phyloP scores from a whole-genome alignment of 2,329 filamentous ascomycete species.

The Elsinoe batatas region DNA sequence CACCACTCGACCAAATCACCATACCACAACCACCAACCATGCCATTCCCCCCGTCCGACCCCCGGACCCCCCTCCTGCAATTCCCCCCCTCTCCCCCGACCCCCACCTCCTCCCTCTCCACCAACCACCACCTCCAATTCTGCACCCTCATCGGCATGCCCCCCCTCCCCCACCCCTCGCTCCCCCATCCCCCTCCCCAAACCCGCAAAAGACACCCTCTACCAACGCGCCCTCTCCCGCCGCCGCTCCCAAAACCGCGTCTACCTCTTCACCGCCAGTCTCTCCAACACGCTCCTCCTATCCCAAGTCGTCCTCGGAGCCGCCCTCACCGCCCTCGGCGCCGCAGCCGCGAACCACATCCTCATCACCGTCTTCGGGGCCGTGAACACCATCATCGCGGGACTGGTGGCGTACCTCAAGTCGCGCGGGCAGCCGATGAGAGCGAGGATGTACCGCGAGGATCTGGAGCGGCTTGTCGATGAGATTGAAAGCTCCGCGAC shows the following conservation, averaged over 20 bases:
- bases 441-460: conserved; percentile 33
- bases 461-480: conserved; percentile 32
- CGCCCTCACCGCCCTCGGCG: conserved; percentile 31
- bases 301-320: conserved; percentile 33
- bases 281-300: conserved; percentile 30
- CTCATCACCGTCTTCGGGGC: conserved; percentile 33
- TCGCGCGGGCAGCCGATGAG: conserved; percentile 32
- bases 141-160: conserved; percentile 29
- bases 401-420: conserved; percentile 32
- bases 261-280: conserved; percentile 29
- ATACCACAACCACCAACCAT: not conserved
- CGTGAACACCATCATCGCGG: conserved; percentile 33
- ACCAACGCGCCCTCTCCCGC: conserved; percentile 27
- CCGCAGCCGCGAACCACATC: conserved; percentile 26
- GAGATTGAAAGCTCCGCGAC: conserved; percentile 34
- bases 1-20: too few relatives aligned
- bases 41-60: conserved; percentile 15
- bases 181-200: conserved; percentile 14
- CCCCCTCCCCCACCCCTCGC: conserved; percentile 23
- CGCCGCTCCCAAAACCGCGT: conserved; percentile 26
- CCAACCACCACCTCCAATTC: conserved; percentile 27
- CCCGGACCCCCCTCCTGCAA: conserved; percentile 22
- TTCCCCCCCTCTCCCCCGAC: conserved; percentile 15
- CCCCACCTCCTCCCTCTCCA: conserved; percentile 3
- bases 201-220: conserved; percentile 26